A percentile compares a stretch with the other conserved stretches of the same genome.
These are phyloP conservation scores for Colletotrichum lindemuthianum DNA, from an alignment of 2,329 filamentous ascomycete species.

Conservation along the genomic window DNA sequence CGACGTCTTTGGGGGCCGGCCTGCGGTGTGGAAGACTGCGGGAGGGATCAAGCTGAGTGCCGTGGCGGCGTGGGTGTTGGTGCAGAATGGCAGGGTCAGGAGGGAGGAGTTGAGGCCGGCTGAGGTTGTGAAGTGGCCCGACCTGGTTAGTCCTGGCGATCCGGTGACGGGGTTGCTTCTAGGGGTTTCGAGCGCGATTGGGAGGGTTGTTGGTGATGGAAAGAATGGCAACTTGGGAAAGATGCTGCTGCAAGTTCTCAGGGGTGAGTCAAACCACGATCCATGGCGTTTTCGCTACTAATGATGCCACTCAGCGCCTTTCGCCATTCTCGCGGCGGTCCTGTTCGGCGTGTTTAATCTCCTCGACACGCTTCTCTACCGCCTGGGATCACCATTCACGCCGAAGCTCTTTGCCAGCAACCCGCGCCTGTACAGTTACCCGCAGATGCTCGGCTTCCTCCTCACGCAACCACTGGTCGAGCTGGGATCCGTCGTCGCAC, in stretches of 20 bases:
- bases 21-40: slow-evolving; percentile 22
- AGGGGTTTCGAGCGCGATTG: background rate
- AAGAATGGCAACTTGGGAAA: background rate
- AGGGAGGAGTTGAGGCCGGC: slow-evolving; percentile 18
- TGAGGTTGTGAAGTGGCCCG: slow-evolving; percentile 30
- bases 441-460: slow-evolving; percentile 28
- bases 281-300: background rate
- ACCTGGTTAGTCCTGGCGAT: slow-evolving; percentile 30
- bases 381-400: slow-evolving; percentile 20
- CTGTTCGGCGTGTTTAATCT: slow-evolving; percentile 31
- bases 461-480: slow-evolving; percentile 12
- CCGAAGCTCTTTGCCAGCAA: slow-evolving; percentile 32
- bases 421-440: slow-evolving; percentile 22
- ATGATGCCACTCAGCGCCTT: background rate
- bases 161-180: slow-evolving; percentile 22
- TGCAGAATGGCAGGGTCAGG: slow-evolving; percentile 8
- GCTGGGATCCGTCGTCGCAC: background rate
- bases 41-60: slow-evolving; percentile 14
- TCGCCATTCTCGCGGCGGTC: slow-evolving; percentile 24
- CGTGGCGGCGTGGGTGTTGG: slow-evolving; percentile 26
- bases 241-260: slow-evolving; percentile 15
- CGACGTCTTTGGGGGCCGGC: background rate
- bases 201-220: background rate
- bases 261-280: slow-evolving; percentile 16
- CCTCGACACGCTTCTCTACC: slow-evolving; percentile 29